Base-by-base conservation (phyloP, 805 yeast species). In the Candida ponderosae region DNA sequence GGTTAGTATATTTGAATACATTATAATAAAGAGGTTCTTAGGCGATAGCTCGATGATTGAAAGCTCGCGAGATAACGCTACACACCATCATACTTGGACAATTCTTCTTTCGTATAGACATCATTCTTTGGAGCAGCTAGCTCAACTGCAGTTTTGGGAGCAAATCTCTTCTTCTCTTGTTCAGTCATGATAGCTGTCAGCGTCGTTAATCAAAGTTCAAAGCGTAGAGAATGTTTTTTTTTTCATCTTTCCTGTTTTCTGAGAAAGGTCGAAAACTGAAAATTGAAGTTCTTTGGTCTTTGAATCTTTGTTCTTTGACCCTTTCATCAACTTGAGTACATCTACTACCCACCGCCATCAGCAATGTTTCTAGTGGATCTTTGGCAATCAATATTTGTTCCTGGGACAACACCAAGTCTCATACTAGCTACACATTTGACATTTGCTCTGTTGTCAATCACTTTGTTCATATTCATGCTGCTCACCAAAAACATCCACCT, bases 331-430 rank as follows among this genome's bases (percentile, higher is more conserved):
- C n/a, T n/a, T n/a, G n/a, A n/a, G n/a, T n/a, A n/a, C n/a, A n/a
- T n/a, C n/a, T n/a, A n/a, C n/a, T n/a, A n/a, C n/a, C n/a, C n/a
- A n/a, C n/a, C n/a, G n/a, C n/a, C n/a, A n/a, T n/a, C n/a, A n/a
- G n/a, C 6, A 30, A 35, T 61, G 15, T 79, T 79, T 53, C 40
- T 82, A 28, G 64, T 60, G 19, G 94, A 83, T 19, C 69, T 90
- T 32, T 89, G 97, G 97, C 80, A 83, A 39, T 84, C 95, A 13
- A 76, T 93, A 20, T 85, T 90, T 60, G 79, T 86, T 15, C 97
- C 97, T 6, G 98, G 98, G 1, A 76, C 95, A 1, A 75, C 93
- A 1, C 96, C 97, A 1, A 87, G 94, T 1, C 69, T 93, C 36
- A 68, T 88, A n/a, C 67, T 70, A 29, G 97, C 97, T 2, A 90